Base-by-base conservation (phyloP, 768 basidiomycete genomes). In the Hortiboletus campestris region DNA sequence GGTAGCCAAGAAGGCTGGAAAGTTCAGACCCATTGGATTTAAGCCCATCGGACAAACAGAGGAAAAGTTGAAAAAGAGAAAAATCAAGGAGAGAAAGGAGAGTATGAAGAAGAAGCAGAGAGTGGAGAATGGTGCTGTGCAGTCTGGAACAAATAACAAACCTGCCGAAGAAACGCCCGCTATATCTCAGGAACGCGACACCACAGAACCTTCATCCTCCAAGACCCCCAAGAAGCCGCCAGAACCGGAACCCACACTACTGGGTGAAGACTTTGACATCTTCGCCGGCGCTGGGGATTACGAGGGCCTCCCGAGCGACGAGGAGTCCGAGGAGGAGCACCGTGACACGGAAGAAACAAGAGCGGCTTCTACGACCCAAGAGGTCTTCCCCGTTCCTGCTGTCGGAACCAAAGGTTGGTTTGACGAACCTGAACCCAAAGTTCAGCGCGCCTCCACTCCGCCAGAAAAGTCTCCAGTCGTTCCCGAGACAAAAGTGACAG, bases 201-300 rank as follows among this genome's bases (percentile, higher is more conserved):
- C 13, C 32, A 38, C 35, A 31, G 53, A 53, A 36, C 39, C 50
- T 20, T 55, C 43, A 8, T 46, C 57, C 2, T 47, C 61, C 49
- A 59, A 51, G 12, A 57, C 12, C 39, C 19, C 17, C 2, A 43
- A 17, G 49, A 62, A 49, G 13, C 62, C n/a, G 31, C 53, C 51
- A 32, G 60, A 66, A 46, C 56, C 32, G 0, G 68, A 65, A 32
- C 57, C 53, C 6, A 57, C 65, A 6, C 61, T 68, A 54, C 71
- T 75, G 7, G 58, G 76, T n/a, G 84, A 84, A 19, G 84, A 91
- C 49, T 81, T 91, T 40, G 89, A 96, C 66, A 95, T 97, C 41
- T 97, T 97, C 67, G 89, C 84, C 2, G 94, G 76, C 50, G 90
- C 84, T 6, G 93, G 87, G 10, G 91, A 91, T 46, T 97, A 95